Percentiles rank a stretch among this genome's conserved stretches.
Evolutionary conservation across 2,329 filamentous ascomycete genomes (phyloP).

Genomic region (Boeremia exigua): DNA sequence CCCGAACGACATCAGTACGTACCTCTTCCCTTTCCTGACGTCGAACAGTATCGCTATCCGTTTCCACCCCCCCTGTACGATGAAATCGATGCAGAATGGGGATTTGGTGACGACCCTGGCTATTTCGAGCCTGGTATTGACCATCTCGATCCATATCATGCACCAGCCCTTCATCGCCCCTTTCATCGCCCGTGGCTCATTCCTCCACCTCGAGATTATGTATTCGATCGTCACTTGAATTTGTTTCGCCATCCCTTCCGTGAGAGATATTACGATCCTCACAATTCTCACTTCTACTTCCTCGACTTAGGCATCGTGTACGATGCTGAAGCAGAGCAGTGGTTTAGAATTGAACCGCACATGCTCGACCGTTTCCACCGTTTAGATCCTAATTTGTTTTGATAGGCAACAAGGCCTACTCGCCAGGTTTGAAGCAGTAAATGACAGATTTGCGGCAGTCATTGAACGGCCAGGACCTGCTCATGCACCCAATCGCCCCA

Average conservation of each 20-base stretch:
- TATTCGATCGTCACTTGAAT: background rate
- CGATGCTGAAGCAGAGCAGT: background rate
- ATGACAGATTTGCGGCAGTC: background rate
- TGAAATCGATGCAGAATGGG: background rate
- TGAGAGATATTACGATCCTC: background rate
- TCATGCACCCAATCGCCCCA: background rate
- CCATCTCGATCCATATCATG: background rate
- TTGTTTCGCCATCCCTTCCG: background rate
- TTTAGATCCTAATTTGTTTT: background rate
- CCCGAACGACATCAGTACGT: constrained; percentile 2
- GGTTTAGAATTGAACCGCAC: background rate
- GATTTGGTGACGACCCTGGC: background rate
- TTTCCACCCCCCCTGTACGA: background rate
- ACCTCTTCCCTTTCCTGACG: background rate
- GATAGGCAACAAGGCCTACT: background rate
- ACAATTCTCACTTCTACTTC: background rate
- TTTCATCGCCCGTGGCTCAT: background rate
- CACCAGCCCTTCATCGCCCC: background rate
- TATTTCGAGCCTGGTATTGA: background rate
- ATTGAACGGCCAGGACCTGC: background rate
- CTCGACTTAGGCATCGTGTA: background rate
- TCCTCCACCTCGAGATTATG: background rate
- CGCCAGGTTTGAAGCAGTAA: background rate
- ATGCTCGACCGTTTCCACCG: background rate
- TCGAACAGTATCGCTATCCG: background rate